Conservation (phyloP, 169 alveolate genomes). For the Condylostoma magnum region DNA sequence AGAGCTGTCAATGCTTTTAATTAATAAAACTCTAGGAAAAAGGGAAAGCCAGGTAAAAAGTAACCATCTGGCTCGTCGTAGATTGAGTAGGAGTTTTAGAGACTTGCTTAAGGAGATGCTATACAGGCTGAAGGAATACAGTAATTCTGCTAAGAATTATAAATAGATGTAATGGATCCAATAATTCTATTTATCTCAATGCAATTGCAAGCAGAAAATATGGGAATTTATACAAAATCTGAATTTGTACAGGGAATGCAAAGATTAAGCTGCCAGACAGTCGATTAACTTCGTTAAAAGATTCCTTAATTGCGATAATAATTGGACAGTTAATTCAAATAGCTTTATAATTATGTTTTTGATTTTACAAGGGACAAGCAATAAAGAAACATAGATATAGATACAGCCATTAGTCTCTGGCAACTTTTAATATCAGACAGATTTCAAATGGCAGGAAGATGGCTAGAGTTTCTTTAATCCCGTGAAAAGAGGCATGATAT, state of each 20-base stretch:
- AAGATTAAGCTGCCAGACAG: slow-evolving; percentile 25
- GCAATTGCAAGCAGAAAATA: slow-evolving; percentile 47
- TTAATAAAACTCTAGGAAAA: neutral
- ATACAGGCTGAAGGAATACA: slow-evolving; percentile 44
- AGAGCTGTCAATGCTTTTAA: slow-evolving; percentile 29
- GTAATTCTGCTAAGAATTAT: slow-evolving; percentile 44
- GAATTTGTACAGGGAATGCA: slow-evolving; percentile 48
- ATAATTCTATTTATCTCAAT: slow-evolving; percentile 43
- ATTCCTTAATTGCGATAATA: slow-evolving; percentile 25
- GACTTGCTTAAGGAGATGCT: neutral
- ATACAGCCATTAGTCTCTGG: slow-evolving; percentile 53
- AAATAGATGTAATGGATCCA: slow-evolving; percentile 47
- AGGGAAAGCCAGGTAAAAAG: neutral
- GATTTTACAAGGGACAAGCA: slow-evolving; percentile 45
- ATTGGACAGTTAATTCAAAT: slow-evolving; percentile 34
- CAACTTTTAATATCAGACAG: slow-evolving; percentile 25
- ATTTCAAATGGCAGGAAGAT: slow-evolving; percentile 29
- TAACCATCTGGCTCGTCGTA: neutral
- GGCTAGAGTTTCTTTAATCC: slow-evolving; percentile 38
- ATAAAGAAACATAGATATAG: slow-evolving; percentile 33
- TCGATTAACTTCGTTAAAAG: slow-evolving; percentile 34
- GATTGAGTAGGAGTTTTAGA: neutral
- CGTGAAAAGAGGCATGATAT: slow-evolving; percentile 34
- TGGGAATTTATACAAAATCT: slow-evolving; percentile 48
- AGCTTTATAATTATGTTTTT: slow-evolving; percentile 49